These are phyloP conservation scores for Pleurotus giganteus DNA, from an alignment of 768 basidiomycete genomes.

Conservation along the genomic window DNA sequence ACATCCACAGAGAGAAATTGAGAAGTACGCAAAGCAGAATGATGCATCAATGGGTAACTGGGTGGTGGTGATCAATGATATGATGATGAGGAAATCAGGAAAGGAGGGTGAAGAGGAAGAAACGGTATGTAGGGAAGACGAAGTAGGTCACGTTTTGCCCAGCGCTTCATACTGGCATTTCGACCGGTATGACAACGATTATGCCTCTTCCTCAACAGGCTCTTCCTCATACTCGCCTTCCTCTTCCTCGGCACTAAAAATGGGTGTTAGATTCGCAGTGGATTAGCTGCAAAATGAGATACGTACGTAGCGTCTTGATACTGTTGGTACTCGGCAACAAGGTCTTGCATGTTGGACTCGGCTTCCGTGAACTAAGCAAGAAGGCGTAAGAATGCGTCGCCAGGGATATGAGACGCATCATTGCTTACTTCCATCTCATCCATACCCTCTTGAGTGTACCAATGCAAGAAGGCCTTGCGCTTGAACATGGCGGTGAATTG, in stretches of 20 bases:
- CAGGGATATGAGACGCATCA: neutral
- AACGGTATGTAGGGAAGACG: constrained; percentile 10
- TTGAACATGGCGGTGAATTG: constrained; percentile 99
- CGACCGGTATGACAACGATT: constrained; percentile 18
- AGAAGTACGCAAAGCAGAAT: constrained; percentile 24
- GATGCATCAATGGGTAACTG: constrained; percentile 36
- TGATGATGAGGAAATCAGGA: constrained; percentile 14
- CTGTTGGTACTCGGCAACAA: constrained; percentile 97
- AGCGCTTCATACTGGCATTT: constrained; percentile 9
- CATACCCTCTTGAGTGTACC: constrained; percentile 99
- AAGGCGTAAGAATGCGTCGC: neutral
- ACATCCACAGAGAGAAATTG: constrained; percentile 29
- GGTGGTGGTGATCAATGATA: constrained; percentile 15
- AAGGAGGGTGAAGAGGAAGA: constrained; percentile 14
- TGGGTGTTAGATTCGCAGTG: neutral
- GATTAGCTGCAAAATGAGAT: neutral
- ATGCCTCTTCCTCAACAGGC: constrained; percentile 58
- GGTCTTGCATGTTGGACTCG: constrained; percentile 98
- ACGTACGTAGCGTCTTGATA: constrained; percentile 93
- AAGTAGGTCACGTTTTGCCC: neutral
- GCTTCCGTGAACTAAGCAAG: constrained; percentile 84
- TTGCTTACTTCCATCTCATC: constrained; percentile 87
- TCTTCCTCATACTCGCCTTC: constrained; percentile 91
- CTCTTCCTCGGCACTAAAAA: constrained; percentile 55
- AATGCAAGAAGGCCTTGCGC: constrained; percentile 97